Conservation (phyloP, 495 filamentous ascomycete genomes). For the Aspergillus heteromorphus region DNA sequence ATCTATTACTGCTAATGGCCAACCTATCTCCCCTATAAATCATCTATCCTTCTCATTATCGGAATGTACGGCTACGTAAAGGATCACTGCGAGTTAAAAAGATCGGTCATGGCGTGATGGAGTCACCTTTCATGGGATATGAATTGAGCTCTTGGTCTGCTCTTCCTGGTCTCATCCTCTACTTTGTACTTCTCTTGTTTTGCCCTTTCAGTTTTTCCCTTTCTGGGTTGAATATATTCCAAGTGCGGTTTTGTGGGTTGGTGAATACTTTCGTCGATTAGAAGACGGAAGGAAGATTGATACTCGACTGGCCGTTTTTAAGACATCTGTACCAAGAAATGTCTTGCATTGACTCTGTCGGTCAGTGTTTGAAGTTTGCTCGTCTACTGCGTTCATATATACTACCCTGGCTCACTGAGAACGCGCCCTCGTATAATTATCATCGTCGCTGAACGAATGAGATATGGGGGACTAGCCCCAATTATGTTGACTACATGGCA, state of each 20-base stretch:
- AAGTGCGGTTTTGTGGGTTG: neutral
- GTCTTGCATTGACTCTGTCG: neutral
- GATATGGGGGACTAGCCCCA: neutral
- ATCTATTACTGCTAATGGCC: neutral
- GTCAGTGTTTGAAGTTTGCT: neutral
- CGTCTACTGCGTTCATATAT: neutral
- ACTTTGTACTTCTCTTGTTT: constrained; percentile 2
- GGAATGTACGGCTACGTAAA: constrained; percentile 20
- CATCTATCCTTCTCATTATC: constrained; percentile 2
- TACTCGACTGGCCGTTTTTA: constrained; percentile 14
- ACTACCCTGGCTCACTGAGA: neutral
- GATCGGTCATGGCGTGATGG: constrained; percentile 16
- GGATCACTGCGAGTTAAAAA: constrained; percentile 1
- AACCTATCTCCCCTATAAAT: neutral
- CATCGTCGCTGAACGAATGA: neutral
- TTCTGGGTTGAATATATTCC: constrained; percentile 28
- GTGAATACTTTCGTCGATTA: neutral
- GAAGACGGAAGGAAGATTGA: neutral
- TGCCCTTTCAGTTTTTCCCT: constrained; percentile 11
- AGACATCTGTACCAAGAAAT: constrained; percentile 1
- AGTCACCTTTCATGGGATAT: constrained; percentile 3
- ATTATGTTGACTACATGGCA: neutral
- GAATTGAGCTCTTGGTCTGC: neutral
- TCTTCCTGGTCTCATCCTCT: neutral
- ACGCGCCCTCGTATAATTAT: neutral